Percentiles rank a stretch among this genome's conserved stretches.
Conservation (phyloP, 768 basidiomycete species). For the Dentipellis fragilis region DNA sequence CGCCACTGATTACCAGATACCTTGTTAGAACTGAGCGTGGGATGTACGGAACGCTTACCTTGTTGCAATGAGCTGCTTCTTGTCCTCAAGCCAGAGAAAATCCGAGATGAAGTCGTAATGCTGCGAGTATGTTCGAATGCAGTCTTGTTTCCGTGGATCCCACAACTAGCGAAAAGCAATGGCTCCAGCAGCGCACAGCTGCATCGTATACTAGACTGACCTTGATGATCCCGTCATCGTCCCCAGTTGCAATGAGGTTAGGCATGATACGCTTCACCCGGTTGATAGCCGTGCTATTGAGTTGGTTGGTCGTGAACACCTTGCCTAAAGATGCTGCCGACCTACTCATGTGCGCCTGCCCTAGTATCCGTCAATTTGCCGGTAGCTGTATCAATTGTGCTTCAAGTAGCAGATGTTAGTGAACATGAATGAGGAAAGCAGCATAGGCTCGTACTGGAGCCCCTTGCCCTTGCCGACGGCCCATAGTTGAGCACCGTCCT, state of each 20-base stretch:
- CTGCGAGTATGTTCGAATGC: slow-evolving; percentile 62
- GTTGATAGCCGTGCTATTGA: slow-evolving; percentile 68
- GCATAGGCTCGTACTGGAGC: slow-evolving; percentile 49
- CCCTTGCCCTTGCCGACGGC: slow-evolving; percentile 76
- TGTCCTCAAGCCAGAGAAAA: slow-evolving; percentile 69
- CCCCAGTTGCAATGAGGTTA: slow-evolving; percentile 74
- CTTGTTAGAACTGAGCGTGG: neutral
- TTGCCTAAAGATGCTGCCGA: slow-evolving; percentile 15
- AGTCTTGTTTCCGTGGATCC: slow-evolving; percentile 69
- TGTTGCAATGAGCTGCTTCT: slow-evolving; percentile 73
- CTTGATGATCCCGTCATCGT: slow-evolving; percentile 93
- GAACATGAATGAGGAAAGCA: neutral
- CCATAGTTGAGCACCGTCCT: slow-evolving; percentile 61
- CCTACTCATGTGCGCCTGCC: slow-evolving; percentile 60
- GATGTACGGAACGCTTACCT: slow-evolving; percentile 41
- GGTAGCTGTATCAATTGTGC: slow-evolving; percentile 58
- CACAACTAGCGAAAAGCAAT: slow-evolving; percentile 57
- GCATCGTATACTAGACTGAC: slow-evolving; percentile 25
- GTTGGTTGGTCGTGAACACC: neutral
- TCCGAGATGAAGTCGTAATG: slow-evolving; percentile 95
- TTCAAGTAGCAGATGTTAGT: slow-evolving; percentile 19
- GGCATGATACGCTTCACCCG: slow-evolving; percentile 66
- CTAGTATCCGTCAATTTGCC: slow-evolving; percentile 39
- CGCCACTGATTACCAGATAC: slow-evolving; percentile 46
- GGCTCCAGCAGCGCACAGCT: neutral